phyloP scores from a whole-genome alignment of 192 early-diverging fungal genomes.

The Coemansia sp. region DNA sequence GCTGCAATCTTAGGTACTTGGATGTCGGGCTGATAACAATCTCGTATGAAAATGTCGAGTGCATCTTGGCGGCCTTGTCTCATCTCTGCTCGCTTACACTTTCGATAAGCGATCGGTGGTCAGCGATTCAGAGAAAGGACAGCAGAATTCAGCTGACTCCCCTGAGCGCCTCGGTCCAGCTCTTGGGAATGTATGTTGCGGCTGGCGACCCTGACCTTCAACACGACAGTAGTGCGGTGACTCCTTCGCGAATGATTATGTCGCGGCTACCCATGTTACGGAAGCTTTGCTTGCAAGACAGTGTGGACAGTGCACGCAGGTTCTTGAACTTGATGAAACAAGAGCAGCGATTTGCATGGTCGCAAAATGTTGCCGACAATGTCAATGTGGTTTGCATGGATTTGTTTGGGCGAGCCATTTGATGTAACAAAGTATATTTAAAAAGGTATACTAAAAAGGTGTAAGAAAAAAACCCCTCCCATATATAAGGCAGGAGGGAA shows the following conservation, averaged over 20 bases:
- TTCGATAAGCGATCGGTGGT: conserved; percentile 13
- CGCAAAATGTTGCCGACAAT: conserved; percentile 8
- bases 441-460: too few relatives aligned
- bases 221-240: neutral
- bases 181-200: conserved; percentile 8
- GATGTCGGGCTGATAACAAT: conserved; percentile 21
- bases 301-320: neutral
- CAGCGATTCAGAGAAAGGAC: neutral
- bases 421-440: neutral
- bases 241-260: conserved; percentile 10
- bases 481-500: too few relatives aligned
- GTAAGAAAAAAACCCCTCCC: too few relatives aligned
- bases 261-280: conserved; percentile 8
- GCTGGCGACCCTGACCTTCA: neutral
- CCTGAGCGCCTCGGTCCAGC: conserved; percentile 10
- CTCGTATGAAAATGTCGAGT: conserved; percentile 4
- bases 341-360: conserved; percentile 14
- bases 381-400: neutral
- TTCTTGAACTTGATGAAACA: neutral
- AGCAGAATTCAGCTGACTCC: neutral
- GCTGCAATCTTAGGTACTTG: conserved; percentile 10
- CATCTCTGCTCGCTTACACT: conserved; percentile 10
- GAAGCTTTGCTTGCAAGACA: conserved; percentile 2
- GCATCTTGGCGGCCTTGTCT: neutral
- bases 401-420: neutral